Conservation (phyloP, 805 yeast genomes). For the Starmerella vaccinii region DNA sequence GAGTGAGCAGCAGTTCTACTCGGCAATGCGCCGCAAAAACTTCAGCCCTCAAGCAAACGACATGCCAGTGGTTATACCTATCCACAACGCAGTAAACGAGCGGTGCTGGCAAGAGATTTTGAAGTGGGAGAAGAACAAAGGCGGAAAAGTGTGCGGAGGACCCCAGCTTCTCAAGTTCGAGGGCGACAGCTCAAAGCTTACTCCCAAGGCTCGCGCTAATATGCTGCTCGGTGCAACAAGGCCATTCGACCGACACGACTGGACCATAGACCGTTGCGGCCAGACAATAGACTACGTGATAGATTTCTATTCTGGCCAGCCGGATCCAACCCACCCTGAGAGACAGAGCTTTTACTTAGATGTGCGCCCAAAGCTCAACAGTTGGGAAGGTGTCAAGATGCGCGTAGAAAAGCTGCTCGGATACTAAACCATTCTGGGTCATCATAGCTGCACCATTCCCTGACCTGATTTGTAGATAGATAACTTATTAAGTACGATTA, state of each 20-base stretch:
- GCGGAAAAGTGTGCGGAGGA: constrained; percentile 56
- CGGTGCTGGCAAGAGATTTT: constrained; percentile 78
- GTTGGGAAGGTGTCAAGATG: constrained; percentile 67
- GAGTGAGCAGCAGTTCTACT: constrained; percentile 85
- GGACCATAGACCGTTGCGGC: constrained; percentile 84
- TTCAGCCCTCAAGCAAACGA: constrained; percentile 76
- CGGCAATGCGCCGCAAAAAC: constrained; percentile 84
- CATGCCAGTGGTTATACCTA: constrained; percentile 85
- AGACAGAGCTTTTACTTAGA: constrained; percentile 64
- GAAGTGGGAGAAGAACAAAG: constrained; percentile 56
- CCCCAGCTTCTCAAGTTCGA: constrained; percentile 73
- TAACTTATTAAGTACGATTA: background rate
- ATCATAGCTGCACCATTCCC: too few relatives aligned
- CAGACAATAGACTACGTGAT: constrained; percentile 76
- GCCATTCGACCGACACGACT: constrained; percentile 95
- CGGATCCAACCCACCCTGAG: constrained; percentile 38
- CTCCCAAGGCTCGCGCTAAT: constrained; percentile 77
- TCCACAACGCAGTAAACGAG: constrained; percentile 89
- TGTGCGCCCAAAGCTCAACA: constrained; percentile 83
- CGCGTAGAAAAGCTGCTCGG: constrained; percentile 39
- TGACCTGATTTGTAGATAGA: background rate
- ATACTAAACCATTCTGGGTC: background rate
- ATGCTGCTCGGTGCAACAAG: constrained; percentile 54
- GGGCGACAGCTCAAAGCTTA: constrained; percentile 75
- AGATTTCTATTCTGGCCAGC: constrained; percentile 68